Evolutionary conservation across 108 stramenopile genomes (phyloP), one percentile per base, ranked within the genome.

Genomic region (Mediolabrus comicus): DNA sequence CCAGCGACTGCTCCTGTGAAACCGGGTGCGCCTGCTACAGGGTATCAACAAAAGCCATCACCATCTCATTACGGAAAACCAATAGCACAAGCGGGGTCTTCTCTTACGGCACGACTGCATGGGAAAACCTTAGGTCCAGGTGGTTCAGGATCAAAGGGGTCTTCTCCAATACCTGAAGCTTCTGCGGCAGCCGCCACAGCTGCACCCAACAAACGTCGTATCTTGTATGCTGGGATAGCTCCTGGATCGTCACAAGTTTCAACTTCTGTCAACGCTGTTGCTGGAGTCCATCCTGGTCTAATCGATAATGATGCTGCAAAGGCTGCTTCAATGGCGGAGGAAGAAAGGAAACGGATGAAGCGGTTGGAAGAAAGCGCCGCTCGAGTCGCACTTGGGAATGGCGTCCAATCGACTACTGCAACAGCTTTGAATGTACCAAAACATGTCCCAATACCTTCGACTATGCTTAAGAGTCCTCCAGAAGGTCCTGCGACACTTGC

Each of bases 171-270:
- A 31, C n/a, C 56, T 59, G 56, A 49, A 22, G 22, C 46, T 17
- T n/a, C 52, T 43, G 67, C 55, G 43, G 29, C 63, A 35, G 9
- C 24, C 4, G 59, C 60, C 34, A 16, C 34, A 14, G 19, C 66
- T 17, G 24, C 78, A 33, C 36, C 39, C 0, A 62, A 63, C 17
- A 72, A 82, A 19, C 69, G 82, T 7, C 79, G 71, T 43, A 84
- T 90, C 38, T 64, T 91, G 33, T 90, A 86, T 57, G 93, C 86
- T 3, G 93, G 93, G 6, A 88, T 94, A 76, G 88, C 90, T 19
- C 86, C 87, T 2, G 88, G 88, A 38, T 88, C 87, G 41, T 65
- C 64, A 25, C 90, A 91, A 65, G 81, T 88, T 25, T 39, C 80
- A 57, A 88, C 89, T 29, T 77, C 85, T 7, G 66, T 92, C 10